Base-by-base conservation (phyloP, 1,284 basidiomycete genomes). In the Cutaneotrichosporon mucoides region DNA sequence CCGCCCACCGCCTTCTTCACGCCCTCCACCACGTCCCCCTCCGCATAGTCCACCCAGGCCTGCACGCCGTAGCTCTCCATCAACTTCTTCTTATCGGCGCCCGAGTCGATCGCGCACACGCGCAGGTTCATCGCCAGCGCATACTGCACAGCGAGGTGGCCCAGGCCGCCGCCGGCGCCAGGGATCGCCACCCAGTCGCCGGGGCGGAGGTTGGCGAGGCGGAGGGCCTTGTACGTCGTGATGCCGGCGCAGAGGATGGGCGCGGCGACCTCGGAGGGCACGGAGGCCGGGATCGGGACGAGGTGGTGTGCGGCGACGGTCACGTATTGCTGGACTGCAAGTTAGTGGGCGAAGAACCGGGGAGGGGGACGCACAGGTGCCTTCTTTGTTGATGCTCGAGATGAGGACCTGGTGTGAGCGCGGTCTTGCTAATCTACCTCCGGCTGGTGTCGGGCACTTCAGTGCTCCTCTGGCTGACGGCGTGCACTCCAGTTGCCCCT, bases 121-220 rank as follows among this genome's bases (percentile, higher is more conserved):
- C 86, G 84, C 57, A 89, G 83, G 54, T 88, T 88, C 79, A 87
- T 85, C 35, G 83, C 82, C 55, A 81, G 82, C 8, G 88, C 89
- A 66, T 90, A 90, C 75, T 90, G 88, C 42, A 90, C 76, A 15
- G 88, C 89, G 79, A 77, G 53, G 60, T 67, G 68, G 35, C 80
- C 80, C 46, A 72, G 59, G 55, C 81, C 81, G 58, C 81, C 81
- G 56, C 73, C 73, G 4, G 73, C 72, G 55, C 75, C 75, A 10
- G 73, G 86, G 62, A 94, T 81, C 42, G 86, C 87, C 63, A 92
- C 82, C 85, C 87, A 91, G 63, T 93, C 85, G 54, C 89, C 88
- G 9, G 85, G 82, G 35, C 78, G 80, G 7, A 84, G 82, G 53
- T 83, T 79, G 56, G 84, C 84, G 73, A 88, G 83, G 73, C 89